Evolutionary conservation across 1,284 basidiomycete species (phyloP).

Genomic region (Ganoderma leucocontextum): DNA sequence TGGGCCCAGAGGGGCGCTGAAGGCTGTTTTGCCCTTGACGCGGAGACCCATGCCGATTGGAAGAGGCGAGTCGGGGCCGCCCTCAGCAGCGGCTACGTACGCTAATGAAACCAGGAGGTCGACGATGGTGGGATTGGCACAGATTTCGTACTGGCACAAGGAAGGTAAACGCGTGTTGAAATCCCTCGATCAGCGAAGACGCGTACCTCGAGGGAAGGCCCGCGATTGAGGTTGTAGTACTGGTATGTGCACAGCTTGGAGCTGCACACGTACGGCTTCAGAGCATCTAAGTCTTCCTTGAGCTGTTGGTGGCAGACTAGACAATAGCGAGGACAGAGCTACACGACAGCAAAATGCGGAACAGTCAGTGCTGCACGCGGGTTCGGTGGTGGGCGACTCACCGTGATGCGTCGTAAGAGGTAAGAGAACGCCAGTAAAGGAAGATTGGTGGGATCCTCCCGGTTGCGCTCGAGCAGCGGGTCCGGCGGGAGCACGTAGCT

Average conservation of each 20-base stretch:
- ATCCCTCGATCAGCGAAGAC: background rate
- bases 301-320: constrained; percentile 69
- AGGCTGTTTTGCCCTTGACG: constrained; percentile 42
- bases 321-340: constrained; percentile 71
- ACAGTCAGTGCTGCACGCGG: background rate
- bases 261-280: constrained; percentile 74
- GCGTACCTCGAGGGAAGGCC: constrained; percentile 68
- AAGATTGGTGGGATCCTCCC: constrained; percentile 54
- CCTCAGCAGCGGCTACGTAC: constrained; percentile 59
- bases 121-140: constrained; percentile 62
- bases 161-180: constrained; percentile 1
- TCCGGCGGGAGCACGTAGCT: constrained; percentile 60
- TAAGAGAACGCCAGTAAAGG: constrained; percentile 66
- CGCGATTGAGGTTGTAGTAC: constrained; percentile 67
- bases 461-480: constrained; percentile 49
- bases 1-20: background rate
- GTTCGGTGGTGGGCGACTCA: constrained; percentile 39
- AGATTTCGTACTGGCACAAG: constrained; percentile 62
- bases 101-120: constrained; percentile 70
- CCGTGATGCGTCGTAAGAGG: constrained; percentile 64
- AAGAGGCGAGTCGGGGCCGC: constrained; percentile 60
- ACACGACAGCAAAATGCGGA: background rate
- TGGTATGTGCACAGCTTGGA: constrained; percentile 68
- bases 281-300: constrained; percentile 57
- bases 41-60: constrained; percentile 65